A percentile compares a stretch with the other conserved stretches of the same genome.
These are phyloP conservation scores for Phytophthora sp. DNA, from an alignment of 352 stramenopile genomes.

Conservation along the genomic window DNA sequence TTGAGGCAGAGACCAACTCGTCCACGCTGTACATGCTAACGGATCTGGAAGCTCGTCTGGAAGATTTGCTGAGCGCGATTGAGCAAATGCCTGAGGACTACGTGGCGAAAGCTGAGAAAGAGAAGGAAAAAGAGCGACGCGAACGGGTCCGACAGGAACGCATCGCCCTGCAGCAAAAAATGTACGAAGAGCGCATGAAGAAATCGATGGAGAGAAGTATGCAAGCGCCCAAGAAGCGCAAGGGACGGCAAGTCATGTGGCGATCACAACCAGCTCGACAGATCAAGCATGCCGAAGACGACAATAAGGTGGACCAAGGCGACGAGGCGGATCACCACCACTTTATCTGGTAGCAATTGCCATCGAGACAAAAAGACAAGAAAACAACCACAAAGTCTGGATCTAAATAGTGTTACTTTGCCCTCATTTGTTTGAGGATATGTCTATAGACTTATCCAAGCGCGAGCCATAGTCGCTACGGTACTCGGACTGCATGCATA, in stretches of 20 bases:
- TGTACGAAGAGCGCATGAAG: slow-evolving; percentile 94
- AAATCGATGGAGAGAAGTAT: slow-evolving; percentile 94
- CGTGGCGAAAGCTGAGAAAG: slow-evolving; percentile 93
- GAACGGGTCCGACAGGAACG: slow-evolving; percentile 92
- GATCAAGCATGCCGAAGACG: slow-evolving; percentile 77
- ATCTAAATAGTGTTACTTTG: no score
- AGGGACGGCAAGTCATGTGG: slow-evolving; percentile 93
- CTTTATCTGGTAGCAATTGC: slow-evolving; percentile 84
- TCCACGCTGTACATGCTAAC: slow-evolving; percentile 95
- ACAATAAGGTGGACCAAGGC: slow-evolving; percentile 81
- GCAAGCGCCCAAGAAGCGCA: slow-evolving; percentile 93
- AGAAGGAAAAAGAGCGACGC: slow-evolving; percentile 94
- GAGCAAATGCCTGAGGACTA: slow-evolving; percentile 95
- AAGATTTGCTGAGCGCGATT: slow-evolving; percentile 92
- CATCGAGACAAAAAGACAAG: no score
- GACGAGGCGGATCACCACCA: slow-evolving; percentile 86
- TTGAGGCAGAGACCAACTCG: slow-evolving; percentile 92
- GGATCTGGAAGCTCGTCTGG: slow-evolving; percentile 90
- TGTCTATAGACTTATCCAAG: no score
- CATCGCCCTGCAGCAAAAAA: slow-evolving; percentile 92
- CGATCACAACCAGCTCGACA: slow-evolving; percentile 84
- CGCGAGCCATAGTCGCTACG: no score
- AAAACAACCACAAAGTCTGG: no score
- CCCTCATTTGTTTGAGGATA: no score
- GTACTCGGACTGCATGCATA: no score